Conservation (phyloP, 345 rosid species). For the Lagerstroemia speciosa region DNA sequence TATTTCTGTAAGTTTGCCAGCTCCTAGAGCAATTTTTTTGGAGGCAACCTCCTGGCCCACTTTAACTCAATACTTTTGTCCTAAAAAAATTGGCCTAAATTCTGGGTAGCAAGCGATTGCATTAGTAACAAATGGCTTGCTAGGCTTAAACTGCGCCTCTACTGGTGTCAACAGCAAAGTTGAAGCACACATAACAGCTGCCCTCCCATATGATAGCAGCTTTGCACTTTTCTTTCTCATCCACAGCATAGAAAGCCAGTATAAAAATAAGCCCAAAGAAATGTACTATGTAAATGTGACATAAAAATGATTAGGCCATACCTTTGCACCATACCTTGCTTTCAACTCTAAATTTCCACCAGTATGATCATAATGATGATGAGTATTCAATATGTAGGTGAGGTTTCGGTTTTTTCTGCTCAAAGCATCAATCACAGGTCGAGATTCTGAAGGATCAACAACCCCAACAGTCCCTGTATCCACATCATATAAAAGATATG, state of each 20-base stretch:
- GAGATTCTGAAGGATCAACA: slow-evolving; percentile 95
- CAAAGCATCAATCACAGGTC: slow-evolving; percentile 76
- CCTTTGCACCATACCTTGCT: slow-evolving; percentile 98
- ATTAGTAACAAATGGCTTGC: neutral
- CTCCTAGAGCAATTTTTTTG: too few relatives aligned
- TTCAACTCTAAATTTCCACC: slow-evolving; percentile 90
- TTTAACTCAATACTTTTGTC: neutral
- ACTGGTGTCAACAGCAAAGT: neutral
- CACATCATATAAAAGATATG: slow-evolving; percentile 84
- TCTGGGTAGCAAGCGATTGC: neutral
- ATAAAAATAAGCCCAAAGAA: neutral
- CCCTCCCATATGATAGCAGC: neutral
- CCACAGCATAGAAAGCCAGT: neutral
- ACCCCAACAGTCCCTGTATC: slow-evolving; percentile 98
- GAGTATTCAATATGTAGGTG: slow-evolving; percentile 89
- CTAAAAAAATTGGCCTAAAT: neutral
- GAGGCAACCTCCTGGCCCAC: neutral
- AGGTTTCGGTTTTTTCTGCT: slow-evolving; percentile 71
- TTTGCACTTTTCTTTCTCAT: neutral
- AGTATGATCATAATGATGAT: slow-evolving; percentile 86
- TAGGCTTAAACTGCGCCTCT: neutral
- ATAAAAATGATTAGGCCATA: slow-evolving; percentile 27
- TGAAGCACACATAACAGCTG: neutral
- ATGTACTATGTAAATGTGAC: neutral
- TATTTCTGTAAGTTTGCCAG: too few relatives aligned